These are phyloP conservation scores for Zancudomyces culisetae DNA, from an alignment of 371 early-diverging fungal species.

Conservation along the genomic window DNA sequence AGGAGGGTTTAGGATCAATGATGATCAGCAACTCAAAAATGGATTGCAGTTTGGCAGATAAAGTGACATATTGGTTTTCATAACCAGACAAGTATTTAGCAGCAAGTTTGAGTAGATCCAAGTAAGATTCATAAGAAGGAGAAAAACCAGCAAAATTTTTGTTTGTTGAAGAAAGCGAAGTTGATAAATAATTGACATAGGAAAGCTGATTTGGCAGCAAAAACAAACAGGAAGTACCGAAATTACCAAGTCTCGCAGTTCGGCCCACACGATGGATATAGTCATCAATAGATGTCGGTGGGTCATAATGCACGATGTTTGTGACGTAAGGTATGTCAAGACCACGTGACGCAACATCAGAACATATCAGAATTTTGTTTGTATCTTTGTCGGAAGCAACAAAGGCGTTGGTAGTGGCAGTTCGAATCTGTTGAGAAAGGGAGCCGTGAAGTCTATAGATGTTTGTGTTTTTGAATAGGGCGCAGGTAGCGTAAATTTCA, in stretches of 20 bases:
- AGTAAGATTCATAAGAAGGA: background rate
- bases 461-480: slow-evolving; percentile 4
- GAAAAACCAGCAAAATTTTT: slow-evolving; percentile 1
- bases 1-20: background rate
- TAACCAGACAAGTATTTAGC: slow-evolving; percentile 26
- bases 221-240: slow-evolving; percentile 66
- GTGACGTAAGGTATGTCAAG: slow-evolving; percentile 89
- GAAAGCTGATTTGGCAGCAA: slow-evolving; percentile 73
- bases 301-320: slow-evolving; percentile 90
- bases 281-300: slow-evolving; percentile 80
- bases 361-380: slow-evolving; percentile 66
- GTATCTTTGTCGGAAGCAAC: slow-evolving; percentile 25
- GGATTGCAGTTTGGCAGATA: slow-evolving; percentile 30
- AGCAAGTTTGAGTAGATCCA: slow-evolving; percentile 6
- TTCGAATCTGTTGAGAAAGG: slow-evolving; percentile 56
- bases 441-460: slow-evolving; percentile 81
- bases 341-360: slow-evolving; percentile 97
- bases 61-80: slow-evolving; percentile 40
- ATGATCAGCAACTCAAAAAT: slow-evolving; percentile 18
- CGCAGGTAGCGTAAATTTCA: background rate
- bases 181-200: slow-evolving; percentile 55
- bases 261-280: slow-evolving; percentile 97
- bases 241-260: slow-evolving; percentile 86
- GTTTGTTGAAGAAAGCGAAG: slow-evolving; percentile 37
- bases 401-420: slow-evolving; percentile 52